Evolutionary conservation across 2,329 filamentous ascomycete genomes (phyloP).

Genomic region (Botryotinia globosa): DNA sequence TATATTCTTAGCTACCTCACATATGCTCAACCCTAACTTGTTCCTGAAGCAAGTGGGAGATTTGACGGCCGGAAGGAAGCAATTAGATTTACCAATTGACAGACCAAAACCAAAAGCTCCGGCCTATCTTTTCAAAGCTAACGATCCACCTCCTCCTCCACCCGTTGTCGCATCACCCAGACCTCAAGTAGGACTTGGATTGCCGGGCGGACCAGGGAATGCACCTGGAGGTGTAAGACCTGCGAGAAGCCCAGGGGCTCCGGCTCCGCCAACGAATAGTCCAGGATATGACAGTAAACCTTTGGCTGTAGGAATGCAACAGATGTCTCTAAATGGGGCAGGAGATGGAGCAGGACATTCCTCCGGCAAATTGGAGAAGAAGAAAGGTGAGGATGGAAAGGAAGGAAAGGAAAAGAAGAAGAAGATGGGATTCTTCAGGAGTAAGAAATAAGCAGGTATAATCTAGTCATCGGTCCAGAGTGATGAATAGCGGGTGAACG

Average conservation of each 20-base stretch:
- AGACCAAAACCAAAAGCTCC: conserved; percentile 78
- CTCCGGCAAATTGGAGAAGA: conserved; percentile 46
- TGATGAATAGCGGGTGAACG: not conserved
- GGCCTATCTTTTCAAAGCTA: conserved; percentile 78
- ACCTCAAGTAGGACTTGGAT: conserved; percentile 5
- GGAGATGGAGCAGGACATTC: conserved; percentile 22
- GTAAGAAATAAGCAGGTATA: conserved; percentile 50
- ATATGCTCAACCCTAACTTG: conserved; percentile 84
- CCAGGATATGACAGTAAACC: not conserved
- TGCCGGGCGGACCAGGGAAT: conserved; percentile 6
- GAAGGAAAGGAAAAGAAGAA: conserved; percentile 50
- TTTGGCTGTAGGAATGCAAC: conserved; percentile 10
- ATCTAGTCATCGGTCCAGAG: not conserved
- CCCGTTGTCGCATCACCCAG: conserved; percentile 28
- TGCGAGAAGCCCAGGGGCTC: conserved; percentile 12
- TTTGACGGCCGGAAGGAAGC: conserved; percentile 69
- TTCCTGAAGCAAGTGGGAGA: conserved; percentile 83
- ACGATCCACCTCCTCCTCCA: conserved; percentile 51
- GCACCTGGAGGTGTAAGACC: conserved; percentile 3
- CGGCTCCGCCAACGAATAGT: conserved; percentile 14
- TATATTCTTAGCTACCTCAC: conserved; percentile 82
- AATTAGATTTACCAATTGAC: conserved; percentile 78
- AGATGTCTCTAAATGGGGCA: conserved; percentile 15
- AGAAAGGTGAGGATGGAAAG: conserved; percentile 43
- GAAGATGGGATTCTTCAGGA: conserved; percentile 55